Conservation (phyloP, 1,139 yeast species). For the Saccharomyces hybrid region DNA sequence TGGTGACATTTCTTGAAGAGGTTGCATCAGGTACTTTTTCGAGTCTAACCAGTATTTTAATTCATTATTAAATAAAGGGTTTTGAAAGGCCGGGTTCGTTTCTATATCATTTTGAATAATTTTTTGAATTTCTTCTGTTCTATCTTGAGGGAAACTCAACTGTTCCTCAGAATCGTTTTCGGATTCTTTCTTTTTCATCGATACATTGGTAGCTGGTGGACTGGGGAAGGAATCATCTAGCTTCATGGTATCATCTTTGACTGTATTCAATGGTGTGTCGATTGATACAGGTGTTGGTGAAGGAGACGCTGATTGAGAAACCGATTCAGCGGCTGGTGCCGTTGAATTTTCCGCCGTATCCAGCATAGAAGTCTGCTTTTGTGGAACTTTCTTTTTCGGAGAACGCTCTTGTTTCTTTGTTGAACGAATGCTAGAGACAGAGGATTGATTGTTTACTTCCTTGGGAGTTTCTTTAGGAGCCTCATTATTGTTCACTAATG, state of each 20-base stretch:
- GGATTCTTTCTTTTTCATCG: neutral
- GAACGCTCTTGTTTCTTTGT: conserved; percentile 11
- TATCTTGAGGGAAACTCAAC: conserved; percentile 20
- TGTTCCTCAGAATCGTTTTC: neutral
- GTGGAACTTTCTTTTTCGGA: conserved; percentile 13
- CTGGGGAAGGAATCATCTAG: neutral
- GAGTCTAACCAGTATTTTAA: conserved; percentile 28
- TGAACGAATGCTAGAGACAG: conserved; percentile 5
- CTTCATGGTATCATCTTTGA: neutral
- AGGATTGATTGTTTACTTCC: conserved; percentile 1
- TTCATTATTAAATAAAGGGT: conserved; percentile 28
- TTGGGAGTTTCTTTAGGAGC: neutral
- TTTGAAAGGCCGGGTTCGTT: conserved; percentile 24
- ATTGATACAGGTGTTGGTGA: neutral
- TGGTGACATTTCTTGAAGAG: conserved; percentile 28
- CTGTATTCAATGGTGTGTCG: neutral
- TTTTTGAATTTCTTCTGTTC: conserved; percentile 25
- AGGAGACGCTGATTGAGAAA: conserved; percentile 3
- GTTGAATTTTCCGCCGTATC: neutral
- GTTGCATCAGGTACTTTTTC: conserved; percentile 27
- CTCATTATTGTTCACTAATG: conserved; percentile 29
- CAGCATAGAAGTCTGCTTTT: neutral
- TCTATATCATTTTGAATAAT: conserved; percentile 23
- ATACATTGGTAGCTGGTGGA: neutral
- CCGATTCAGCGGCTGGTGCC: neutral